Evolutionary conservation across 2,329 filamentous ascomycete species (phyloP), one percentile per base, ranked within the genome.

Genomic region (Apiospora koreana): DNA sequence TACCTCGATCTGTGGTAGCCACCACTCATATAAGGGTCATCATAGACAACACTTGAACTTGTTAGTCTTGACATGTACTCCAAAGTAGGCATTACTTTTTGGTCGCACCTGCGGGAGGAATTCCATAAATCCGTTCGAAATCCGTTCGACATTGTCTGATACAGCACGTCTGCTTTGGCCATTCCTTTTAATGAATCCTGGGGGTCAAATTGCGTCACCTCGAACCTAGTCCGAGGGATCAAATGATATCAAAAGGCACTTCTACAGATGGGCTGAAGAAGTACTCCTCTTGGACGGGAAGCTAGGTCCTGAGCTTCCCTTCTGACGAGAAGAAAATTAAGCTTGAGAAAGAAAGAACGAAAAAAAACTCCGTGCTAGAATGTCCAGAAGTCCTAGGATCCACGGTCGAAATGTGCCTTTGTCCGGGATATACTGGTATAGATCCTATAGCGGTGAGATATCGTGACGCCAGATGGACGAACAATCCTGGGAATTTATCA

Each of bases 81-180:
- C 73, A 65, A 65, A 69, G 41, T 67, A 72, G 70, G 70, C 73
- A 71, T 46, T 69, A 68, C 74, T 72, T 71, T 73, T 74, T 75
- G 71, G 77, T 80, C 85, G 83, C 84, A 88, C 86, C 86, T 88
- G 80, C 84, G 85, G 74, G 83, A 80, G 73, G 84, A 54, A 73
- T 83, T 83, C 86, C 86, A 88, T 70, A 84, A 35, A 58, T 58
- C 50, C 18, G 50, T 58, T 58, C 50, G 50, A 58, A 58, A 82
- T 75, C 84, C 82, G 78, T 82, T 83, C 72, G 84, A 79, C 78
- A 83, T 65, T 64, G 69, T 81, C 23, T 66, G 64, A 12, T 66
- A 42, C 41, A 66, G n/a, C 64, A 42, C 42, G 64, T 68, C 70
- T 67, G 25, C 68, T 64, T 68, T 68, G 46, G 68, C 68, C 70